Evolutionary conservation across 148 eudicot species (phyloP).

Genomic region (Salicornia ramosissima): DNA sequence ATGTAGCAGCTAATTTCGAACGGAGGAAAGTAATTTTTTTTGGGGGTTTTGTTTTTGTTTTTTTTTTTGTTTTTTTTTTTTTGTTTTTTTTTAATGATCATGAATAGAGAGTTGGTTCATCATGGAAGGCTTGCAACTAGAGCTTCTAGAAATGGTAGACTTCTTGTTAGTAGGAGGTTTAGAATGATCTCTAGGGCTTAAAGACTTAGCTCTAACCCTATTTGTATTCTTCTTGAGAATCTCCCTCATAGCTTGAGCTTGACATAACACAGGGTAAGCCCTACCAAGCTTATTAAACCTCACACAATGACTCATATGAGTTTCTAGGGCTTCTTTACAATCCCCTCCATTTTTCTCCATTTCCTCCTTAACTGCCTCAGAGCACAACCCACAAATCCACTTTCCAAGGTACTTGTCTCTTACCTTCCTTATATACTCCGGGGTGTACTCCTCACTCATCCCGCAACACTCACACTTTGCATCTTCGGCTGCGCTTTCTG

Average conservation of each 20-base stretch:
- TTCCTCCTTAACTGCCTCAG: constrained; percentile 63
- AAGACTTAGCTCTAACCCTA: constrained; percentile 46
- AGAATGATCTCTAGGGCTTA: constrained; percentile 49
- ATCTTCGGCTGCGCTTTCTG: constrained; percentile 61
- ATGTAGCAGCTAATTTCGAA: too few relatives aligned
- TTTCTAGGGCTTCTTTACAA: constrained; percentile 43
- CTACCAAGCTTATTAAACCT: constrained; percentile 69
- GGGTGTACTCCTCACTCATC: constrained; percentile 81
- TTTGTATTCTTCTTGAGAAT: constrained; percentile 59
- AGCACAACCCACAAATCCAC: constrained; percentile 68
- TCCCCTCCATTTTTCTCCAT: constrained; percentile 61
- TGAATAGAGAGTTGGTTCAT: too few relatives aligned
- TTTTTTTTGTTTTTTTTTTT: too few relatives aligned
- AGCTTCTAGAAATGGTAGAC: constrained; percentile 64
- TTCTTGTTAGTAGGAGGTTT: constrained; percentile 34
- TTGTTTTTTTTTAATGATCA: too few relatives aligned
- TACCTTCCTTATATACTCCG: constrained; percentile 48
- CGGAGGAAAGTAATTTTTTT: too few relatives aligned
- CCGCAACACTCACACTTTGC: constrained; percentile 89
- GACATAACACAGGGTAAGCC: constrained; percentile 69
- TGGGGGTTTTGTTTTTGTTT: too few relatives aligned
- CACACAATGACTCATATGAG: constrained; percentile 68
- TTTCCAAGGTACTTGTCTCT: constrained; percentile 49
- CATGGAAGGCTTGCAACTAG: constrained; percentile 74
- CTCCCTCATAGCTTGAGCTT: constrained; percentile 79